These are phyloP conservation scores for Paraphoma sp. DNA, from an alignment of 2,329 filamentous ascomycete species.

Conservation along the genomic window DNA sequence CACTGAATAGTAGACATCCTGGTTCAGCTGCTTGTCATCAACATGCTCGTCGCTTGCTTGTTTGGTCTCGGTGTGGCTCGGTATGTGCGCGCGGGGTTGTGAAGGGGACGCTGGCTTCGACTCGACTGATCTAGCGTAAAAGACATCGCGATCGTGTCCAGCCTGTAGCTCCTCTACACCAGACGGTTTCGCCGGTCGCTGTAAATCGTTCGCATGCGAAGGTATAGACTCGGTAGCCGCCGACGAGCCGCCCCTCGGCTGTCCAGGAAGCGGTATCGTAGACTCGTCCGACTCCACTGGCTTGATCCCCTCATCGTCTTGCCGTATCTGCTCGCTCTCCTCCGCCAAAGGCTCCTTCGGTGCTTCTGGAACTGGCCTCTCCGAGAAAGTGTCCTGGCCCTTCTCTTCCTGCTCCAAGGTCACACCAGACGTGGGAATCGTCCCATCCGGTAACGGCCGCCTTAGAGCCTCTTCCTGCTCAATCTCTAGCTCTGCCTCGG, in stretches of 20 bases:
- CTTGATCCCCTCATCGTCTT: constrained; percentile 37
- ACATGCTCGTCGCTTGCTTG: constrained; percentile 54
- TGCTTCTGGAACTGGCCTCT: constrained; percentile 42
- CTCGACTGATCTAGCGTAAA: constrained; percentile 59
- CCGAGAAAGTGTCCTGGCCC: constrained; percentile 45
- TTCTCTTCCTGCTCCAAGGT: constrained; percentile 34
- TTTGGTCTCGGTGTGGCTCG: constrained; percentile 55
- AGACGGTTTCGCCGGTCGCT: constrained; percentile 34
- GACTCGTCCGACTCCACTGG: constrained; percentile 49
- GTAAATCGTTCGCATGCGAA: constrained; percentile 54
- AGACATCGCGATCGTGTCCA: constrained; percentile 62
- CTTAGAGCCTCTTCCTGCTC: constrained; percentile 55
- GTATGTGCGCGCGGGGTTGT: constrained; percentile 62
- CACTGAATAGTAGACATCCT: constrained; percentile 61
- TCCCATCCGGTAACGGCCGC: constrained; percentile 58
- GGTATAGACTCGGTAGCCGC: constrained; percentile 62
- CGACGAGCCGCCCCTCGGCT: constrained; percentile 42
- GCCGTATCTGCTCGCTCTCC: constrained; percentile 22
- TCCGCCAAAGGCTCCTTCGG: constrained; percentile 44
- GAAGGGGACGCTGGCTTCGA: constrained; percentile 58
- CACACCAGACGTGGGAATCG: constrained; percentile 52
- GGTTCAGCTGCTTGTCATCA: constrained; percentile 56
- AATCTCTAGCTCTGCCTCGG: constrained; percentile 51
- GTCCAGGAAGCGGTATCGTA: constrained; percentile 50
- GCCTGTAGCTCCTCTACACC: constrained; percentile 34